Evolutionary conservation across 2,329 filamentous ascomycete species (phyloP).

Genomic region (Aureobasidium sp.): DNA sequence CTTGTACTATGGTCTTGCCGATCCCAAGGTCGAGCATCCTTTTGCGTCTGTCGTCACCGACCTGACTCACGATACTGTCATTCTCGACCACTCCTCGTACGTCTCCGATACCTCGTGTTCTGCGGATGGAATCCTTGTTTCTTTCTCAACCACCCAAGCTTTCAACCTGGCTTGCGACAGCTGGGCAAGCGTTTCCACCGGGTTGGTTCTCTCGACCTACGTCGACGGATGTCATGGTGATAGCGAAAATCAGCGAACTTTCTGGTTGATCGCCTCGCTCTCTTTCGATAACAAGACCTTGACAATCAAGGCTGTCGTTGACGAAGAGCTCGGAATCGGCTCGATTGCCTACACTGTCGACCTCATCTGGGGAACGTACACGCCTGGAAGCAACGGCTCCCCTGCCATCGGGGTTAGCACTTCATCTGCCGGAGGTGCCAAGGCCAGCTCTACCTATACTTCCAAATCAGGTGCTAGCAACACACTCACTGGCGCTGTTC

Average conservation of each 20-base stretch:
- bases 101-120: not conserved
- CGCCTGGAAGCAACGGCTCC: too few species aligned
- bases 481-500: not conserved
- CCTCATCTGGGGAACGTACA: slow-evolving; percentile 5
- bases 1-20: slow-evolving; percentile 9
- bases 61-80: slow-evolving; percentile 1
- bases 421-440: not conserved
- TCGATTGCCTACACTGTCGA: too few species aligned
- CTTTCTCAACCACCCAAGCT: not conserved
- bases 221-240: slow-evolving; percentile 12
- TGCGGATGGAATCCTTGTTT: slow-evolving; percentile 9
- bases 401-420: too few species aligned
- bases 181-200: not conserved
- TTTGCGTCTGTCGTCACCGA: not conserved
- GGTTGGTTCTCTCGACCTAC: slow-evolving; percentile 10
- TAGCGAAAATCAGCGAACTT: slow-evolving; percentile 4
- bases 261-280: slow-evolving; percentile 15
- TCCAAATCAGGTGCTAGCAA: not conserved
- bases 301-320: too few species aligned
- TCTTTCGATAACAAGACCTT: slow-evolving; percentile 8
- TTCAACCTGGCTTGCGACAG: not conserved
- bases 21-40: slow-evolving; percentile 6
- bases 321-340: too few species aligned
- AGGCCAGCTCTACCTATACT: not conserved
- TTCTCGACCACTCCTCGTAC: slow-evolving; percentile 6